A percentile compares a stretch with the other conserved stretches of the same genome.
These are phyloP conservation scores for Candida nemodendra DNA, from an alignment of 805 yeast species.

Conservation along the genomic window DNA sequence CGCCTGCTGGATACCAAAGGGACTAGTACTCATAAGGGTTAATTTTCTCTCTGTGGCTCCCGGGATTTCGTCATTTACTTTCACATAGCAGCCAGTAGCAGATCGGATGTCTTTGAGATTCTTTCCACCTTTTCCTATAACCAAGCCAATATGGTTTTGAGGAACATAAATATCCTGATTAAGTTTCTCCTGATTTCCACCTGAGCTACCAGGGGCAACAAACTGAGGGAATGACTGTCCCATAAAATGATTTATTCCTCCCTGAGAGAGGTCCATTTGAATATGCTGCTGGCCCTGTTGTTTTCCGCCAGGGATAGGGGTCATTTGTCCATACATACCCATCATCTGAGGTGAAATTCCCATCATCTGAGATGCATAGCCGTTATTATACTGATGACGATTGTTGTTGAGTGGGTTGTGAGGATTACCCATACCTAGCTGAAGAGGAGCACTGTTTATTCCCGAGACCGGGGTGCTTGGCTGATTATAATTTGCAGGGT, in stretches of 20 bases:
- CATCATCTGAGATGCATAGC: constrained; percentile 26
- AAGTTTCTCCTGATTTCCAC: constrained; percentile 44
- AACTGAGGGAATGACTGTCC: constrained; percentile 3
- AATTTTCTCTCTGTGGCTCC: constrained; percentile 61
- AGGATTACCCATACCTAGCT: neutral
- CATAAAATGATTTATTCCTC: constrained; percentile 3
- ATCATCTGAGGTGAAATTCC: constrained; percentile 27
- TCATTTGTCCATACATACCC: constrained; percentile 24
- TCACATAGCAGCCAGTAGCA: constrained; percentile 71
- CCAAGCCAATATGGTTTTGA: constrained; percentile 74
- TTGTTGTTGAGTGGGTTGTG: constrained; percentile 4
- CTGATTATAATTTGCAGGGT: constrained; percentile 48
- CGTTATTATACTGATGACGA: constrained; percentile 9
- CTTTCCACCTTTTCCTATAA: constrained; percentile 85
- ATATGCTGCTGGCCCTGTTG: constrained; percentile 12
- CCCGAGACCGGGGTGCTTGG: constrained; percentile 28
- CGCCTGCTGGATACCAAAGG: constrained; percentile 67
- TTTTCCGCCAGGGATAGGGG: constrained; percentile 11
- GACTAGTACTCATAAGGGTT: constrained; percentile 62
- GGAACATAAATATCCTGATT: constrained; percentile 76
- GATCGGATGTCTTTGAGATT: constrained; percentile 76
- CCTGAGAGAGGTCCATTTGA: constrained; percentile 6
- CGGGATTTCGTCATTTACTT: constrained; percentile 58
- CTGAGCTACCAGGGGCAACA: constrained; percentile 3
- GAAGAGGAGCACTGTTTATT: constrained; percentile 1